phyloP scores from a whole-genome alignment of 1,139 yeast species.

The Magnusiomyces starmeri region DNA sequence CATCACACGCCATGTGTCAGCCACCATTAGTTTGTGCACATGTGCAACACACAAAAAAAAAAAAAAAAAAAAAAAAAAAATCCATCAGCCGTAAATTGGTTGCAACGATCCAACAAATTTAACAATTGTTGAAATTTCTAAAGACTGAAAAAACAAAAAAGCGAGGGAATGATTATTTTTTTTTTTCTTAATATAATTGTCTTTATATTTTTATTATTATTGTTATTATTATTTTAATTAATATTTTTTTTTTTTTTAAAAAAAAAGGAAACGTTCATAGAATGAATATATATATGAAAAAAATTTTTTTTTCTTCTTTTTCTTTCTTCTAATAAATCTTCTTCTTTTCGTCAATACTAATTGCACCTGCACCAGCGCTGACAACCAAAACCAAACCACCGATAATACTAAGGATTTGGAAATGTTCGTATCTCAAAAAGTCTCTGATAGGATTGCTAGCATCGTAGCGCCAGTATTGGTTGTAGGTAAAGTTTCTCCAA shows the following conservation, averaged over 20 bases:
- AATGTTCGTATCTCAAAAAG: conserved; percentile 84
- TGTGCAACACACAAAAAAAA: too few relatives aligned
- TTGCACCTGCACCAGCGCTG: conserved; percentile 94
- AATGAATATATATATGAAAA: too few relatives aligned
- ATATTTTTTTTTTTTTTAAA: neutral
- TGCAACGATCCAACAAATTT: too few relatives aligned
- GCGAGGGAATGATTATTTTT: too few relatives aligned
- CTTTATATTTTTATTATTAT: too few relatives aligned
- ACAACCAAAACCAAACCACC: conserved; percentile 90
- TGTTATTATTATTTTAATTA: neutral
- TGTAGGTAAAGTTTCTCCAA: conserved; percentile 68
- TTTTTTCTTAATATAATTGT: too few relatives aligned
- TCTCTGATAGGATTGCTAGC: conserved; percentile 75
- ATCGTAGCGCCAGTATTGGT: conserved; percentile 83
- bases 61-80: too few relatives aligned
- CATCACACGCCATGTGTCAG: too few relatives aligned
- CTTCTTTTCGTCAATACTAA: conserved; percentile 92
- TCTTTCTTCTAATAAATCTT: conserved; percentile 54
- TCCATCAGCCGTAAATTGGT: too few relatives aligned
- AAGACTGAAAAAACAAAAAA: too few relatives aligned
- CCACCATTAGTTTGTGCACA: too few relatives aligned
- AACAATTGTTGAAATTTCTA: too few relatives aligned
- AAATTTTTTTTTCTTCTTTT: neutral
- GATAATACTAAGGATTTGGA: conserved; percentile 89
- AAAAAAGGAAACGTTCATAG: neutral